Conservation (phyloP, 2,329 filamentous ascomycete species). For the Colletotrichum sp. region DNA sequence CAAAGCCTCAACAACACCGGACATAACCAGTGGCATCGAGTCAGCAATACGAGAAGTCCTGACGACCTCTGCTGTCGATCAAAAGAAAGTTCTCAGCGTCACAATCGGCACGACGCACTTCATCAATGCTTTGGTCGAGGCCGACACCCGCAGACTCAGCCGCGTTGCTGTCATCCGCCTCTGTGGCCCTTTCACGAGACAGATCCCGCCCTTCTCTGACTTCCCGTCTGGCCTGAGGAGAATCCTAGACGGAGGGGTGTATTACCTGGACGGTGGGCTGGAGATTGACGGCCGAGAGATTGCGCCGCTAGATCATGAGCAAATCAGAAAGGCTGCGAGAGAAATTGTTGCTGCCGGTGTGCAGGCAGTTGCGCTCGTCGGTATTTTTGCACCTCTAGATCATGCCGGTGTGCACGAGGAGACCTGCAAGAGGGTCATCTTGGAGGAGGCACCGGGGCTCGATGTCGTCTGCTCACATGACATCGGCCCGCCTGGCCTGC, state of each 20-base stretch:
- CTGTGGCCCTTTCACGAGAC: constrained; percentile 48
- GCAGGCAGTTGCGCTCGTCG: constrained; percentile 44
- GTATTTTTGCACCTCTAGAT: constrained; percentile 52
- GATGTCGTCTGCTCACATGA: constrained; percentile 47
- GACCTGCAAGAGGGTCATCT: constrained; percentile 40
- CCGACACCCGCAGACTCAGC: constrained; percentile 45
- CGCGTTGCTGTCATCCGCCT: constrained; percentile 51
- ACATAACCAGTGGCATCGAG: constrained; percentile 55
- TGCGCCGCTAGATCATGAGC: constrained; percentile 36
- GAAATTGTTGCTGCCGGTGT: constrained; percentile 41
- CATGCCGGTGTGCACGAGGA: constrained; percentile 48
- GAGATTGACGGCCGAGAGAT: constrained; percentile 56
- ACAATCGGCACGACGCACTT: constrained; percentile 58
- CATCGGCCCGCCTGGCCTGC: constrained; percentile 47
- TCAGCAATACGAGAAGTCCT: constrained; percentile 49
- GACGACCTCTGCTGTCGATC: constrained; percentile 38
- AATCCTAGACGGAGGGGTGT: constrained; percentile 45
- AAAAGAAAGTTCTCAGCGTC: constrained; percentile 46
- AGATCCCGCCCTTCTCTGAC: constrained; percentile 51
- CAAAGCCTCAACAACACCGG: constrained; percentile 54
- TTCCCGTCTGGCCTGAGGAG: constrained; percentile 44
- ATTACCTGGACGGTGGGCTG: constrained; percentile 50
- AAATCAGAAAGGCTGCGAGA: constrained; percentile 38
- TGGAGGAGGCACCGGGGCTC: constrained; percentile 36
- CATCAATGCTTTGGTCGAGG: constrained; percentile 54